Evolutionary conservation across 2,329 filamentous ascomycete genomes (phyloP).

Genomic region (Calycina marina): DNA sequence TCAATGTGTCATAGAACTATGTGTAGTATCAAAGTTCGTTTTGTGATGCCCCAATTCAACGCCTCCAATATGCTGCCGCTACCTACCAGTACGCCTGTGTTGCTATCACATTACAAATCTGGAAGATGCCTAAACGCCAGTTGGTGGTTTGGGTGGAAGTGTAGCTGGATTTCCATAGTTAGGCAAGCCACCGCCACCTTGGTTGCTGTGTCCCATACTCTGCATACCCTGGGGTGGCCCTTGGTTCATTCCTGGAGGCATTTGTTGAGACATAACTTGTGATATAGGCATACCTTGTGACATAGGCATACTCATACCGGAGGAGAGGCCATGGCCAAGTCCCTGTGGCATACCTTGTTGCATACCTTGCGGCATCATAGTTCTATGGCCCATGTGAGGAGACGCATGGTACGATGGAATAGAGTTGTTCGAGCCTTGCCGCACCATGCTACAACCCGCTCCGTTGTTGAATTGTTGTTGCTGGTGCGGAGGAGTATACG

Average conservation of each 20-base stretch:
- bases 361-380: constrained; percentile 23
- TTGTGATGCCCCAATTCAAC: constrained; percentile 20
- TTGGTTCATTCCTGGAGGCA: constrained; percentile 15
- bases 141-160: constrained; percentile 39
- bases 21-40: constrained; percentile 17
- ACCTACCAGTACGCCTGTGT: constrained; percentile 23
- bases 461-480: constrained; percentile 21
- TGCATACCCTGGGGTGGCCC: constrained; percentile 12
- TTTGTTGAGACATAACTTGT: constrained; percentile 11
- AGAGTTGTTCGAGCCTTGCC: constrained; percentile 24
- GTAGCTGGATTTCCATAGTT: constrained; percentile 40
- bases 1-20: background rate
- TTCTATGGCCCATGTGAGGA: constrained; percentile 22
- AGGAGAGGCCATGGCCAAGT: background rate
- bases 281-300: constrained; percentile 15
- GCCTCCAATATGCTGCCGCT: constrained; percentile 24
- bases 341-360: constrained; percentile 10
- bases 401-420: constrained; percentile 24
- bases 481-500: constrained; percentile 20
- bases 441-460: constrained; percentile 23
- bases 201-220: constrained; percentile 16
- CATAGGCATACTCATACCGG: constrained; percentile 2
- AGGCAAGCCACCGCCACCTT: constrained; percentile 33
- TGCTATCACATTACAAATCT: constrained; percentile 15
- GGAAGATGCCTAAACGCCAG: constrained; percentile 21